Conservation (phyloP, 2,329 filamentous ascomycete genomes). For the Colletotrichum plurivorum region DNA sequence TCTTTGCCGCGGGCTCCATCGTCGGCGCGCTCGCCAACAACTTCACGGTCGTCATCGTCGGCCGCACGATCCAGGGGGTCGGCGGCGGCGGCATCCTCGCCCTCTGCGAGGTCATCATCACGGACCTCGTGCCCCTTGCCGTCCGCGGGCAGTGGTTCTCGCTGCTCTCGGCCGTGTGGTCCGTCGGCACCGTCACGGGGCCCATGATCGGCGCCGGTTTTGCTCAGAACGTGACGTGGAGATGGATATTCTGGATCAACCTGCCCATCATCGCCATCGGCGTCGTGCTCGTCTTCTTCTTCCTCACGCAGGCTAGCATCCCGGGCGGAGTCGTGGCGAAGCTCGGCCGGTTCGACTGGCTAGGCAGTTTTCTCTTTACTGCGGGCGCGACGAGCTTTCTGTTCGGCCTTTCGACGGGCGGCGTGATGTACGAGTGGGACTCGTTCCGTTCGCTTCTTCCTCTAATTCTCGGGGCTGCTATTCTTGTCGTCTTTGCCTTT, state of each 20-base stretch:
- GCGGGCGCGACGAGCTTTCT: slow-evolving; percentile 70
- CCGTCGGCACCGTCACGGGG: slow-evolving; percentile 67
- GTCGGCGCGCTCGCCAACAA: slow-evolving; percentile 51
- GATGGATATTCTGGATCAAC: slow-evolving; percentile 78
- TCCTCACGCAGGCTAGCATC: slow-evolving; percentile 54
- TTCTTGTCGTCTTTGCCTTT: slow-evolving; percentile 65
- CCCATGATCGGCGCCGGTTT: slow-evolving; percentile 69
- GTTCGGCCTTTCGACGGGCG: slow-evolving; percentile 75
- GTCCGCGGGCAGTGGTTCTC: slow-evolving; percentile 57
- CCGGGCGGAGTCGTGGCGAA: slow-evolving; percentile 42
- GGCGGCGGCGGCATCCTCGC: slow-evolving; percentile 66
- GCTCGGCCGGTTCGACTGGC: slow-evolving; percentile 70
- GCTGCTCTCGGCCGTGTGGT: slow-evolving; percentile 62
- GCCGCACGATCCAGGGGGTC: slow-evolving; percentile 66
- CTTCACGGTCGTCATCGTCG: slow-evolving; percentile 56
- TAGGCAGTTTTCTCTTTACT: slow-evolving; percentile 74
- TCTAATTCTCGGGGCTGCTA: slow-evolving; percentile 66
- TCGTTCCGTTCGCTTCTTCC: slow-evolving; percentile 75
- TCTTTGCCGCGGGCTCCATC: slow-evolving; percentile 58
- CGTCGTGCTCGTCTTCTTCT: slow-evolving; percentile 61
- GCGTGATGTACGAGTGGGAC: slow-evolving; percentile 75
- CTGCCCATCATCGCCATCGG: slow-evolving; percentile 69
- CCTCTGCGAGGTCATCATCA: slow-evolving; percentile 61
- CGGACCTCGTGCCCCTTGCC: slow-evolving; percentile 60
- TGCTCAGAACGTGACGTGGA: slow-evolving; percentile 65